These are phyloP conservation scores for Cucurbita ficifolia DNA, from an alignment of 306 rosid species.

Conservation along the genomic window DNA sequence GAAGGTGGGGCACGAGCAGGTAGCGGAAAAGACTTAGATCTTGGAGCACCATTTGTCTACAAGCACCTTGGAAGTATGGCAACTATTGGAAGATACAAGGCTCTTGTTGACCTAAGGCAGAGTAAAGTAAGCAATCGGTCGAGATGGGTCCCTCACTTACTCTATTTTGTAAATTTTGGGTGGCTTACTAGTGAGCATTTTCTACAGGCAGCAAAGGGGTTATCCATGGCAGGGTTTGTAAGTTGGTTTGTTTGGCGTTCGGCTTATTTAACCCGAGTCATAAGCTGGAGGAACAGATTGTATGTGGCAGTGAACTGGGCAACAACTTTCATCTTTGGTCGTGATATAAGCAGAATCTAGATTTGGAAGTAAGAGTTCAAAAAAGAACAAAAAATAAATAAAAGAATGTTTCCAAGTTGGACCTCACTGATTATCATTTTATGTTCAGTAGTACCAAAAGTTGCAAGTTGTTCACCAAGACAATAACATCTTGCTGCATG, in stretches of 20 bases:
- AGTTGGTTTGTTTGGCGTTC: constrained; percentile 95
- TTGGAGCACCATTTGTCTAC: constrained; percentile 69
- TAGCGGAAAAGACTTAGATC: constrained; percentile 28
- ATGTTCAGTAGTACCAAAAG: neutral
- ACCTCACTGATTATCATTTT: neutral
- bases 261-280: constrained; percentile 67
- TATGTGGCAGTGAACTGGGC: constrained; percentile 93
- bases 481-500: neutral
- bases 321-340: constrained; percentile 75
- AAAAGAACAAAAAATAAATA: too few relatives aligned
- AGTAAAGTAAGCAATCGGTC: constrained; percentile 43
- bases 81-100: constrained; percentile 75
- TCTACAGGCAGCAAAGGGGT: constrained; percentile 60
- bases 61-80: constrained; percentile 98
- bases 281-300: constrained; percentile 95
- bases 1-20: constrained; percentile 60
- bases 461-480: neutral
- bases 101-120: constrained; percentile 95
- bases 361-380: constrained; percentile 14
- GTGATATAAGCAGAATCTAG: constrained; percentile 86
- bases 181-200: constrained; percentile 7
- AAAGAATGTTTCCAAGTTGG: too few relatives aligned
- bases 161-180: neutral
- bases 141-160: neutral
- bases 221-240: constrained; percentile 65